Evolutionary conservation across 2,329 filamentous ascomycete species (phyloP).

Genomic region (Daldinia sp.): DNA sequence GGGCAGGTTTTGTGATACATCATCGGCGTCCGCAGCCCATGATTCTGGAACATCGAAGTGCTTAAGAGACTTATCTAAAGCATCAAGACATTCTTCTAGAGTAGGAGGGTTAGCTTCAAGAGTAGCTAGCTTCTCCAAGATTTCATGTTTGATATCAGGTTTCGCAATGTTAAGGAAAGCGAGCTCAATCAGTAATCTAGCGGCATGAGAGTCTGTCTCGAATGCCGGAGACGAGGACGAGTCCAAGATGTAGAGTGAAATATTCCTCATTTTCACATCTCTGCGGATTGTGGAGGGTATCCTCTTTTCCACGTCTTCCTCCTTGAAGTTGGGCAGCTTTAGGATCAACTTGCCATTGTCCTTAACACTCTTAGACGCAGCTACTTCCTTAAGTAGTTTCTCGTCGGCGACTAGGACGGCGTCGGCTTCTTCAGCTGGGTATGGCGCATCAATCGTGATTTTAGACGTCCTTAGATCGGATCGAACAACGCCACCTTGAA

Average conservation of each 20-base stretch:
- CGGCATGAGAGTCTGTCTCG: constrained; percentile 70
- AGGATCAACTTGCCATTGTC: constrained; percentile 78
- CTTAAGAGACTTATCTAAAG: constrained; percentile 76
- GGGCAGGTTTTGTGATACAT: constrained; percentile 67
- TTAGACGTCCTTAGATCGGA: constrained; percentile 87
- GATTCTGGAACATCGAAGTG: constrained; percentile 79
- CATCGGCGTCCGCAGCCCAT: constrained; percentile 80
- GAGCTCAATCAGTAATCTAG: constrained; percentile 79
- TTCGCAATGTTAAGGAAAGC: constrained; percentile 85
- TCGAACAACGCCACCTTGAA: constrained; percentile 81
- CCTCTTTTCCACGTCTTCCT: constrained; percentile 90
- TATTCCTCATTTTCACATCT: constrained; percentile 74
- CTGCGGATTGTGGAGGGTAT: constrained; percentile 78
- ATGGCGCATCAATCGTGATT: constrained; percentile 86
- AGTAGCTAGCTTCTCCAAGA: constrained; percentile 73
- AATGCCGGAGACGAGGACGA: constrained; percentile 74
- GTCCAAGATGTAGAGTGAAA: constrained; percentile 82
- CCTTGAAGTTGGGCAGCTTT: constrained; percentile 82
- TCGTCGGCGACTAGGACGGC: constrained; percentile 82
- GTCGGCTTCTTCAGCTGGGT: constrained; percentile 82
- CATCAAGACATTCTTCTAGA: constrained; percentile 71
- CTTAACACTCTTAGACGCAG: constrained; percentile 78
- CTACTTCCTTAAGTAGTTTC: constrained; percentile 82
- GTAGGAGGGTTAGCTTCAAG: constrained; percentile 66
- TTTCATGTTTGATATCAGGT: constrained; percentile 71